phyloP scores from a whole-genome alignment of 1,139 yeast genomes.

The Sugiyamaella novakii region DNA sequence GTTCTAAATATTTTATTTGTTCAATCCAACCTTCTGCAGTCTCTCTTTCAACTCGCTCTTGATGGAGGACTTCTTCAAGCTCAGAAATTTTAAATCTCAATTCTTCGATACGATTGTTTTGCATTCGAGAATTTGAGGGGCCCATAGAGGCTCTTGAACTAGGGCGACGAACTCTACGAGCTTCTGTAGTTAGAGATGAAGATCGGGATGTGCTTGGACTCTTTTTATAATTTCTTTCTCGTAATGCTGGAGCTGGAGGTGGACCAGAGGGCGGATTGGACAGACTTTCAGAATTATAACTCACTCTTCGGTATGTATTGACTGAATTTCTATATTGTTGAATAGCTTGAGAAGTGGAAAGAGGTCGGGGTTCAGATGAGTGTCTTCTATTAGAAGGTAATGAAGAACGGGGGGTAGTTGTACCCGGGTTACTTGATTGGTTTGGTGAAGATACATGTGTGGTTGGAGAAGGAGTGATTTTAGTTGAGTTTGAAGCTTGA shows the following conservation, averaged over 20 bases:
- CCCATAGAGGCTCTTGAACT: slow-evolving; percentile 24
- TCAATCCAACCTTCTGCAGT: slow-evolving; percentile 31
- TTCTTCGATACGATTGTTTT: slow-evolving; percentile 35
- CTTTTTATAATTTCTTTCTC: slow-evolving; percentile 9
- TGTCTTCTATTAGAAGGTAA: slow-evolving; percentile 10
- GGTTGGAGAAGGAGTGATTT: slow-evolving; percentile 20
- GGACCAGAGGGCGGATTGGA: slow-evolving; percentile 21
- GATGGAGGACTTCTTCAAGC: slow-evolving; percentile 37
- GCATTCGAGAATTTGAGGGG: slow-evolving; percentile 18
- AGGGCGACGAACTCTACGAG: slow-evolving; percentile 25
- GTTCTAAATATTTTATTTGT: slow-evolving; percentile 33
- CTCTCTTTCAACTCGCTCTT: slow-evolving; percentile 36
- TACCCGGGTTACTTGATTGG: too few species aligned
- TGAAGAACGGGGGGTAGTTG: not conserved
- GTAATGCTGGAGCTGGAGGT: slow-evolving; percentile 22
- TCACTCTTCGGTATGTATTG: slow-evolving; percentile 15
- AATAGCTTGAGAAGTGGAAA: slow-evolving; percentile 6
- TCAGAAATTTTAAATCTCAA: slow-evolving; percentile 37
- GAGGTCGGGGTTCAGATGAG: slow-evolving; percentile 15
- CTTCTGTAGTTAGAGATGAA: slow-evolving; percentile 9
- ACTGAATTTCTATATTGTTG: slow-evolving; percentile 8
- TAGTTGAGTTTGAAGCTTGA: not conserved
- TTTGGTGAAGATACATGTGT: not conserved
- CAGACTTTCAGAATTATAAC: slow-evolving; percentile 13
- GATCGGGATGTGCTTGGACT: slow-evolving; percentile 19